phyloP scores from a whole-genome alignment of 495 filamentous ascomycete species.

The Podospora bellae-mahoneyi region DNA sequence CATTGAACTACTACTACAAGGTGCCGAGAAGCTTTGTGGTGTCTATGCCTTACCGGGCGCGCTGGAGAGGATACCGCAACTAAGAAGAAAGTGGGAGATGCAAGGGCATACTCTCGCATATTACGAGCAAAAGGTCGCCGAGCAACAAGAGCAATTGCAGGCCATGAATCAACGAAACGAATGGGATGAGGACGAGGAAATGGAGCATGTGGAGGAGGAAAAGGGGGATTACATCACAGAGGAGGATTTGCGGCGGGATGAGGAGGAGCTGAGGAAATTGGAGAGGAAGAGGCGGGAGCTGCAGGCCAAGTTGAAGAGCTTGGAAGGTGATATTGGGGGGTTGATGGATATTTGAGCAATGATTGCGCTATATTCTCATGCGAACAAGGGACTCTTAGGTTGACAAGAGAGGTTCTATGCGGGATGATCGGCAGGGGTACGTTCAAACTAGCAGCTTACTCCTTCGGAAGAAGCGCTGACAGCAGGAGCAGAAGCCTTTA shows the following conservation, averaged over 20 bases:
- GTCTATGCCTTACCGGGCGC: conserved; percentile 87
- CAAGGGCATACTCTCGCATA: conserved; percentile 70
- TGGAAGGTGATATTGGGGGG: conserved; percentile 77
- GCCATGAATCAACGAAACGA: conserved; percentile 58
- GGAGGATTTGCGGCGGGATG: conserved; percentile 70
- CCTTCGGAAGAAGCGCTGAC: conserved; percentile 15
- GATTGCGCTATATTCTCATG: not conserved
- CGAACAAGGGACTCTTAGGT: not conserved
- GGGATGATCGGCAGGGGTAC: not conserved
- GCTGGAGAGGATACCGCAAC: conserved; percentile 67
- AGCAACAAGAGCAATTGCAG: conserved; percentile 72
- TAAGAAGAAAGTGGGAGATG: conserved; percentile 68
- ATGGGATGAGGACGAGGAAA: conserved; percentile 40
- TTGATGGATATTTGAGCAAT: conserved; percentile 44
- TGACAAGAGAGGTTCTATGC: not conserved
- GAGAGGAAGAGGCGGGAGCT: conserved; percentile 73
- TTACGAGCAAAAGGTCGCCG: conserved; percentile 75
- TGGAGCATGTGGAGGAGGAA: conserved; percentile 33
- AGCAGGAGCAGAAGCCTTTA: conserved; percentile 37
- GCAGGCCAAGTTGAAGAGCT: conserved; percentile 71
- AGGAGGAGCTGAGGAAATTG: conserved; percentile 73
- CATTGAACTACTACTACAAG: conserved; percentile 77
- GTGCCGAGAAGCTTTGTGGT: conserved; percentile 84
- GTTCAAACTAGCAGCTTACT: conserved; percentile 12
- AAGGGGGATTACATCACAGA: conserved; percentile 56